A percentile compares a stretch with the other conserved stretches of the same genome.
Evolutionary conservation across 805 yeast genomes (phyloP).

Genomic region (Nakazawaea ernobii): DNA sequence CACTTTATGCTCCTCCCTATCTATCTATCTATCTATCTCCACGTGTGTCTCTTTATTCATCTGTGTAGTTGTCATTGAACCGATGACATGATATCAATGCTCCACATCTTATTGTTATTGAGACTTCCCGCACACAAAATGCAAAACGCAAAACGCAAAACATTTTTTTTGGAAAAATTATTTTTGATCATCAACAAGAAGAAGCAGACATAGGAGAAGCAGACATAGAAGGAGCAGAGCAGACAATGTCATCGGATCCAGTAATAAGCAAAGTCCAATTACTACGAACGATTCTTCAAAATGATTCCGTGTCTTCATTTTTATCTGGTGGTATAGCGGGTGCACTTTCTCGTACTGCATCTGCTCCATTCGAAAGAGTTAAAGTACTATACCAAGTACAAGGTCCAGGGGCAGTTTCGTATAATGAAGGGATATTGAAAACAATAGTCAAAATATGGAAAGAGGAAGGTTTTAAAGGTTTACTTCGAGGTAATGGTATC

Average conservation of each 20-base stretch:
- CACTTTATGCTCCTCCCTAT: no score
- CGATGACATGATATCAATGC: no score
- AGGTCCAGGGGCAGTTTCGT: constrained; percentile 46
- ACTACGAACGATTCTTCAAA: constrained; percentile 4
- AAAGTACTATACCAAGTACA: constrained; percentile 89
- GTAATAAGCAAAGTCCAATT: neutral
- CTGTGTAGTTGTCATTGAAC: no score
- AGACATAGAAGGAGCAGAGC: no score
- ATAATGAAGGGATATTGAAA: constrained; percentile 64
- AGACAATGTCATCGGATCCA: neutral
- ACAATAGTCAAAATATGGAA: constrained; percentile 74
- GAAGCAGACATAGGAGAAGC: neutral
- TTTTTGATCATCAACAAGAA: neutral
- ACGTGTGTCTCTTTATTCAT: no score
- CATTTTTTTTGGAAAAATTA: neutral
- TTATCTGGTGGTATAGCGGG: constrained; percentile 77
- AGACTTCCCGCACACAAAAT: neutral
- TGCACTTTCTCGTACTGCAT: constrained; percentile 81
- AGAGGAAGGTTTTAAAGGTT: constrained; percentile 90
- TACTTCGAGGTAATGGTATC: constrained; percentile 85
- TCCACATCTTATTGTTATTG: no score
- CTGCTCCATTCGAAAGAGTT: constrained; percentile 92
- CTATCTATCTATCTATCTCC: no score
- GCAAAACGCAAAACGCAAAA: neutral
- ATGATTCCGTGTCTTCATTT: constrained; percentile 56